Conservation (phyloP, 345 rosid species). For the Eucalyptus fibrosa region DNA sequence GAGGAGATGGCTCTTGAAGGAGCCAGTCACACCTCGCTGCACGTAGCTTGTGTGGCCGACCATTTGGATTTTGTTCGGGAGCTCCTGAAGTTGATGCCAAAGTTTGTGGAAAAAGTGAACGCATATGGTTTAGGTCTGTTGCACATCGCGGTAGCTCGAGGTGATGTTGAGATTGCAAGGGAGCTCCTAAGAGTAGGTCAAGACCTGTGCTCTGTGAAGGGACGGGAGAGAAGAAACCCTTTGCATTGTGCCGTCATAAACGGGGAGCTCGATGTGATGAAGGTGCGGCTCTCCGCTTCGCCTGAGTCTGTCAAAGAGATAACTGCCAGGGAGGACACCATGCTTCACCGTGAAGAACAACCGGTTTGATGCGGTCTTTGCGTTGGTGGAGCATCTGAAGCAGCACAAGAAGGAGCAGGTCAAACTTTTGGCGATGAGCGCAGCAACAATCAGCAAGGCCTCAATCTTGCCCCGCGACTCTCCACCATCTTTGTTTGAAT, state of each 20-base stretch:
- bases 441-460: no score
- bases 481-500: no score
- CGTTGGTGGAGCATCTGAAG: neutral
- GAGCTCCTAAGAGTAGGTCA: neutral
- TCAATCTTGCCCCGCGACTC: no score
- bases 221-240: neutral
- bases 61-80: neutral
- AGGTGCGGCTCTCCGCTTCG: neutral
- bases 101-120: neutral
- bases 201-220: neutral
- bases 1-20: no score
- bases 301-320: neutral
- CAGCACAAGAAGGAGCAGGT: neutral
- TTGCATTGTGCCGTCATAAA: neutral
- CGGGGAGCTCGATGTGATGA: neutral
- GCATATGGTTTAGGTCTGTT: accelerated
- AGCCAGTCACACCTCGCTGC: neutral
- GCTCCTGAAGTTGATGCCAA: neutral
- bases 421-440: no score
- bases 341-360: neutral
- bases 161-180: neutral
- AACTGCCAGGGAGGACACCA: neutral
- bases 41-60: neutral
- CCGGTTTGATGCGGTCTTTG: accelerated
- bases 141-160: neutral